Evolutionary conservation across 1,139 yeast genomes (phyloP).

Genomic region (Candida gigantensis): DNA sequence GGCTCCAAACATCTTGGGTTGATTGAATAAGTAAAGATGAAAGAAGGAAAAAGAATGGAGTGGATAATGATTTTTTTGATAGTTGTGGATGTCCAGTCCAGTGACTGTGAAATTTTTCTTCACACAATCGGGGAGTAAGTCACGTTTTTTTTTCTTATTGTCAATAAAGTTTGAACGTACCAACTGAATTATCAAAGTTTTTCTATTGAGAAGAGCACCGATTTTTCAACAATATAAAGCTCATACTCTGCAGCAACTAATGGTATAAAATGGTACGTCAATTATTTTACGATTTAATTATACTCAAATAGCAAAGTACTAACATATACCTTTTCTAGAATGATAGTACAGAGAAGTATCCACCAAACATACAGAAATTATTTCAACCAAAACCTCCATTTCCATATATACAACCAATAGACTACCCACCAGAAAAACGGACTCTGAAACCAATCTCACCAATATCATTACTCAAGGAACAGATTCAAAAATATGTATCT

Average conservation of each 20-base stretch:
- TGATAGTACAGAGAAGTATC: constrained; percentile 50
- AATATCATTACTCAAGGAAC: constrained; percentile 39
- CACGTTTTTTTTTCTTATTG: neutral
- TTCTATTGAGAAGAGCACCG: neutral
- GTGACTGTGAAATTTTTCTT: no score
- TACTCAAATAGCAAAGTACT: constrained; percentile 8
- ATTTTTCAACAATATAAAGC: neutral
- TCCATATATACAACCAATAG: constrained; percentile 53
- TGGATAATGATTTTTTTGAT: no score
- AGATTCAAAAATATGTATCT: constrained; percentile 32
- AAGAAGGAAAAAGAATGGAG: no score
- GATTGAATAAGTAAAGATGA: no score
- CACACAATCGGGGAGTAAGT: no score
- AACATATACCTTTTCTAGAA: constrained; percentile 14
- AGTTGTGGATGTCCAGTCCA: no score
- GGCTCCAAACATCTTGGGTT: constrained; percentile 10
- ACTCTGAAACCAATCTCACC: constrained; percentile 55
- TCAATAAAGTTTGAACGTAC: neutral
- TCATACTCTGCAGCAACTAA: neutral
- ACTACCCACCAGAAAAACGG: constrained; percentile 53
- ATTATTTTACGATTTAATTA: neutral
- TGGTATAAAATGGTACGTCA: constrained; percentile 4
- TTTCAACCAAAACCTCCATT: constrained; percentile 76
- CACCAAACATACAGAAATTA: constrained; percentile 62
- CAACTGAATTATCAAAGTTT: neutral